These are phyloP conservation scores for Salicornia ramosissima DNA, from an alignment of 148 eudicot species.

Conservation along the genomic window DNA sequence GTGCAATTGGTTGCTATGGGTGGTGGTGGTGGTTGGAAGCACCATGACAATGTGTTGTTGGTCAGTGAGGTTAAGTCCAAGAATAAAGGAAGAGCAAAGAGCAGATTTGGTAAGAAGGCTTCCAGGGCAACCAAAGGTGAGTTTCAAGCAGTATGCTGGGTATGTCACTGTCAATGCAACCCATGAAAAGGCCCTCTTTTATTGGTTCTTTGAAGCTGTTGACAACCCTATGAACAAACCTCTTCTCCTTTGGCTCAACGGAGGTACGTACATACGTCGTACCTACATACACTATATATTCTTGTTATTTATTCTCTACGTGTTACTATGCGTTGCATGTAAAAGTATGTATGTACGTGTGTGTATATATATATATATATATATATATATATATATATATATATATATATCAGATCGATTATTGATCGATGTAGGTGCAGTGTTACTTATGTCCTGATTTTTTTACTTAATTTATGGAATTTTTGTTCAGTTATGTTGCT, in stretches of 20 bases:
- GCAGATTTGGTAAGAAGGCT: slow-evolving; percentile 50
- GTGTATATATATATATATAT: too few species aligned
- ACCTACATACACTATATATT: too few species aligned
- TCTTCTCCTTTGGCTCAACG: slow-evolving; percentile 80
- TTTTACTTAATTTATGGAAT: too few species aligned
- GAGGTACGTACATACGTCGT: slow-evolving; percentile 59
- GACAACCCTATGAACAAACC: slow-evolving; percentile 48
- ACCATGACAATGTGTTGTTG: background rate
- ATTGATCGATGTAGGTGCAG: too few species aligned
- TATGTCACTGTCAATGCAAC: slow-evolving; percentile 72
- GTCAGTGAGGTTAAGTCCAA: slow-evolving; percentile 24
- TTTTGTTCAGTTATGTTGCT: too few species aligned
- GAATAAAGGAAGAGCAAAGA: slow-evolving; percentile 35
- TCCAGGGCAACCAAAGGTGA: slow-evolving; percentile 77
- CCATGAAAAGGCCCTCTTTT: slow-evolving; percentile 77
- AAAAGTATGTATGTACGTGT: too few species aligned
- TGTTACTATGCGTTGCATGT: too few species aligned
- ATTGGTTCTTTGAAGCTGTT: slow-evolving; percentile 84
- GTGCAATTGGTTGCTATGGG: slow-evolving; percentile 13
- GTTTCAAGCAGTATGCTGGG: slow-evolving; percentile 65
- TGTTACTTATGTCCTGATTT: too few species aligned
- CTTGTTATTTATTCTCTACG: too few species aligned
- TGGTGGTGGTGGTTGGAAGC: slow-evolving; percentile 2
- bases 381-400: too few species aligned
- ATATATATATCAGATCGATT: too few species aligned